Evolutionary conservation across 768 basidiomycete species (phyloP).

Genomic region (Xerocomus brunneocitrinus): DNA sequence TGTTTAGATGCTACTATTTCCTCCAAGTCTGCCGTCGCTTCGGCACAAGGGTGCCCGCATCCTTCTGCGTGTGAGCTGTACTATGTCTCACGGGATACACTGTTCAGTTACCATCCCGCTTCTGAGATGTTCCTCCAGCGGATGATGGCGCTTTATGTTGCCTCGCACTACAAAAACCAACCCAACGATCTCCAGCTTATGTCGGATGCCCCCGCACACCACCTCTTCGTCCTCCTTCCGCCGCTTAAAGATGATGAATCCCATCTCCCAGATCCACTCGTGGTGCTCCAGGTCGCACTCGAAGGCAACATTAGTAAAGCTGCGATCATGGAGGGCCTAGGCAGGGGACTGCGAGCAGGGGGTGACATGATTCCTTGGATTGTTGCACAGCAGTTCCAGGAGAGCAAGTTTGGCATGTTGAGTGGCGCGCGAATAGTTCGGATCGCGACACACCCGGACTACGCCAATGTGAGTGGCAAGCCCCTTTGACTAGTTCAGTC

Average conservation of each 20-base stretch:
- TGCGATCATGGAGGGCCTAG: constrained; percentile 80
- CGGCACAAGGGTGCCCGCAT: constrained; percentile 82
- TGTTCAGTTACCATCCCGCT: constrained; percentile 96
- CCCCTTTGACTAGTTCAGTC: neutral
- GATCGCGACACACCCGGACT: constrained; percentile 95
- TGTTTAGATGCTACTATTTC: constrained; percentile 84
- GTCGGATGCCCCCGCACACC: constrained; percentile 95
- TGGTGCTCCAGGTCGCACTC: constrained; percentile 91
- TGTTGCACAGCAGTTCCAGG: constrained; percentile 92
- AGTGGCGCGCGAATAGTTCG: constrained; percentile 90
- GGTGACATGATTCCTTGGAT: constrained; percentile 99
- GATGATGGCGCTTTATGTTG: constrained; percentile 97
- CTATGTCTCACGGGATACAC: constrained; percentile 91
- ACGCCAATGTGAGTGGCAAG: constrained; percentile 63
- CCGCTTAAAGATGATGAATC: constrained; percentile 88
- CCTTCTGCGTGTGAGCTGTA: constrained; percentile 92
- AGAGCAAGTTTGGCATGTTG: constrained; percentile 85
- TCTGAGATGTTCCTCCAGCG: constrained; percentile 97
- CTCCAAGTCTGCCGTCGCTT: constrained; percentile 35
- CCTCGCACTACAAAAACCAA: constrained; percentile 98
- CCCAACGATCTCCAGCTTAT: constrained; percentile 98
- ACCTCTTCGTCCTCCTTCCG: constrained; percentile 91
- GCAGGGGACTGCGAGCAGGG: constrained; percentile 77
- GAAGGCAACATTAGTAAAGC: constrained; percentile 90
- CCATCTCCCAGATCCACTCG: constrained; percentile 91